Base-by-base conservation (phyloP, 2,329 filamentous ascomycete genomes). In the Zasmidium angulare region DNA sequence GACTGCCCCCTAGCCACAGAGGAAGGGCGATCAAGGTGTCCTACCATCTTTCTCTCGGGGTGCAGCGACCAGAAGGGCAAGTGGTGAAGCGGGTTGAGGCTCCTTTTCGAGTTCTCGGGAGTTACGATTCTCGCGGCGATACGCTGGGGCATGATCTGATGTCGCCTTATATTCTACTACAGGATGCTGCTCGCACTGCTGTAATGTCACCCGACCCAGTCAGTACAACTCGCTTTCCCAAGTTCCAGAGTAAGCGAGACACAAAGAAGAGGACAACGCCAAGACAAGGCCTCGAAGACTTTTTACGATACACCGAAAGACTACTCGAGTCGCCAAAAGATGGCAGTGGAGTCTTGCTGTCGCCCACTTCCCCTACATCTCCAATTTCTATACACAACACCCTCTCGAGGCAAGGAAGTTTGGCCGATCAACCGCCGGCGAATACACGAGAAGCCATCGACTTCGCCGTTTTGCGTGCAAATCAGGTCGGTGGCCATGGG, bases 21-120 rank as follows among this genome's bases (percentile, higher is more conserved):
- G 95, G 95, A 11, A 93, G 95, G 71, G 91, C 91, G 0, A 95
- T 97, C 71, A 98, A 98, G 76, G 93, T 97, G 52, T 85, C 87
- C 1, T 99, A 99, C 77, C 90, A 90, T 72, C 80, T 99, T 12
- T 87, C 96, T 10, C 90, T 99, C 63, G 93, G 93, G 48, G 96
- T 93, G 0, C 95, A 99, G 74, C 82, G 93, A 63, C 87, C 90
- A 1, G 90, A 92, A 67, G 88, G 93, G 64, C 91, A 86, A 66
- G 77, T 91, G 68, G 88, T 98, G 49, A 90, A 89, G 68, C 91
- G 91, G n/a, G 89, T 97, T 46, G 93, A 96, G 64, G 82, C 97
- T 24, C 95, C 95, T 0, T 97, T 99, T 71, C 86, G 95, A 46
- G 90, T 99, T 2, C 85, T 98, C 53, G 93, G 93, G 46, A 95